These are phyloP conservation scores for Plectranthus barbatus DNA, from an alignment of 257 asterid genomes.

Conservation along the genomic window DNA sequence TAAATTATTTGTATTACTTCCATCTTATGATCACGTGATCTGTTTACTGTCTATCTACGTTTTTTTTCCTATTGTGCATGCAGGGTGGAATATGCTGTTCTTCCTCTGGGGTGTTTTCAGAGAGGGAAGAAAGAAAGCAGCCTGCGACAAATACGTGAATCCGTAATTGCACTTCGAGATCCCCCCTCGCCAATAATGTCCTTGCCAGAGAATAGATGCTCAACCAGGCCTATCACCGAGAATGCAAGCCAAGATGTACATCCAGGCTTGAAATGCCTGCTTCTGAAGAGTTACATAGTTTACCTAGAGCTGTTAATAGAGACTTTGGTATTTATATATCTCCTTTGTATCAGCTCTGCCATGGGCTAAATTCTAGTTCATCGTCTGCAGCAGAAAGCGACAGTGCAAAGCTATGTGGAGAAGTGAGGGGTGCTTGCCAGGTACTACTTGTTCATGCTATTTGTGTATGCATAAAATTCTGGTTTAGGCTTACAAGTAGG, in stretches of 20 bases:
- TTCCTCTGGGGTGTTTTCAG: constrained; percentile 90
- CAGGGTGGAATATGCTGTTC: constrained; percentile 85
- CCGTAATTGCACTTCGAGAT: constrained; percentile 33
- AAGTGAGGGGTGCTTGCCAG: constrained; percentile 22
- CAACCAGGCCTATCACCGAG: constrained; percentile 35
- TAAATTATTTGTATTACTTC: not conserved
- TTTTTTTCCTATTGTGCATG: constrained; percentile 10
- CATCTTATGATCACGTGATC: not conserved
- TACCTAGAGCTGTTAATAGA: constrained; percentile 25
- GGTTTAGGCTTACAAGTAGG: too few relatives aligned
- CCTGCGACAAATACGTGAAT: constrained; percentile 30
- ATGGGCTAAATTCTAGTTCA: constrained; percentile 23
- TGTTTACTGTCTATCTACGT: not conserved
- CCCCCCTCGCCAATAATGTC: constrained; percentile 46
- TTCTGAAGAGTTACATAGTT: constrained; percentile 30
- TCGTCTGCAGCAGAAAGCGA: constrained; percentile 21
- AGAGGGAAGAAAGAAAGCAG: constrained; percentile 54
- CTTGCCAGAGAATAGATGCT: constrained; percentile 46
- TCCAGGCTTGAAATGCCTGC: constrained; percentile 23
- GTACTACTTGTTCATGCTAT: constrained; percentile 21
- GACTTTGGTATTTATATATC: constrained; percentile 23
- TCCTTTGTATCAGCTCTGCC: constrained; percentile 27
- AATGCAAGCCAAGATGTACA: constrained; percentile 19
- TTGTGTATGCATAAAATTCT: not conserved
- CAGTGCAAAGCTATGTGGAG: constrained; percentile 17